Conservation (phyloP, 441 rosid species). For the Gossypium schwendimanii region DNA sequence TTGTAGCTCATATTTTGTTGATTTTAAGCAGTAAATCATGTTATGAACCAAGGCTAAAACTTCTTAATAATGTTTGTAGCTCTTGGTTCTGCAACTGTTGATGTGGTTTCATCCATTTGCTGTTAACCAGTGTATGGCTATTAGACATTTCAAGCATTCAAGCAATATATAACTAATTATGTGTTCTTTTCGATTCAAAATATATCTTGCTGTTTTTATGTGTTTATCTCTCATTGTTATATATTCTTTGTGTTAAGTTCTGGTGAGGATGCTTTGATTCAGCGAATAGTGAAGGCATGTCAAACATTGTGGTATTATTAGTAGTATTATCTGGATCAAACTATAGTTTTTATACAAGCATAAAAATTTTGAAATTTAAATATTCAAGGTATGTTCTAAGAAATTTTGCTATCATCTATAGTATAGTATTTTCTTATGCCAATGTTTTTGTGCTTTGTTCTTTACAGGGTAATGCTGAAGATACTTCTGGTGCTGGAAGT, state of each 20-base stretch:
- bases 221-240: neutral
- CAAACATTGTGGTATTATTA: neutral
- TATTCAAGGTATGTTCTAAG: neutral
- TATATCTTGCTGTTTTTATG: neutral
- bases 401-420: neutral
- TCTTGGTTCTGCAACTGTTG: neutral
- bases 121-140: neutral
- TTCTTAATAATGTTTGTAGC: neutral
- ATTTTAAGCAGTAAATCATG: neutral
- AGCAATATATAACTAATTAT: neutral
- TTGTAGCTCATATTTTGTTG: neutral
- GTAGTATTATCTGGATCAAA: neutral
- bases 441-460: conserved; percentile 18
- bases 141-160: neutral
- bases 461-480: conserved; percentile 57
- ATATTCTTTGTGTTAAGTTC: neutral
- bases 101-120: neutral
- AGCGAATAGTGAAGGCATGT: neutral
- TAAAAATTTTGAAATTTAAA: neutral
- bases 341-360: neutral
- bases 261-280: neutral
- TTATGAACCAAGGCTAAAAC: neutral
- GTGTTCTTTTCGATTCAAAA: neutral
- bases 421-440: neutral
- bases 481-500: conserved; percentile 34